Base-by-base conservation (phyloP, 257 asterid genomes). In the Nicotiana sylvestris region DNA sequence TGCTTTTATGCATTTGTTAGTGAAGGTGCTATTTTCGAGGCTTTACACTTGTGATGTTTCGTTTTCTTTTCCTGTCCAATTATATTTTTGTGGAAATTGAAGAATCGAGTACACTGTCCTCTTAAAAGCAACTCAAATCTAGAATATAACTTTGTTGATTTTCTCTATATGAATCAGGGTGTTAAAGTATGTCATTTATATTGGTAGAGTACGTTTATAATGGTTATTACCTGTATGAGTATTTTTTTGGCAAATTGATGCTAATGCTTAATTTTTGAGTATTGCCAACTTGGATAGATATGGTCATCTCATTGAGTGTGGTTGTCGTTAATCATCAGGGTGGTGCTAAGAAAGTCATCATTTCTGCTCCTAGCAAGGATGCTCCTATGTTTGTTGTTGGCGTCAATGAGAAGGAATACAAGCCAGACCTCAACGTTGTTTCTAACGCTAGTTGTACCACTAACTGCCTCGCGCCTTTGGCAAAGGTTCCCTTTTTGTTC, bases 391-490 rank as follows among this genome's bases (percentile, higher is more conserved):
- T 93, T 85, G 98, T 93, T 29, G 91, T 93, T 32, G 98, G 98
- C 82, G 98, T 93, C 83, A 93, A 93, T 81, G 95, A 93, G 88
- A 89, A 87, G 82, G 88, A 90, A 49, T 93, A 93, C 88, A 93
- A 91, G 43, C 69, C 93, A 35, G 93, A 92, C 25, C 87, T 93
- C 51, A 66, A 89, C 82, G 84, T 93, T 62, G 91, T 93, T 65
- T 93, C 98, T n/a, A 93, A 93, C 85, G 98, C 98, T 76, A 93
- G 98, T 74, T 93, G 98, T 83, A 93, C 98, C 49, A 93, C 98
- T 64, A 93, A 93, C 87, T 93, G 97, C 76, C 98, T 93, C 74
- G 98, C 98, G 80, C 98, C 95, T 46, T 70, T 93, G 86, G 97
- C 98, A 1, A 92, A 93, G 98, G 98, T 93, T 81, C 29, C 25